These are phyloP conservation scores for Hyphopichia wangnamkhiaoensis DNA, from an alignment of 1,139 yeast species.

Conservation along the genomic window DNA sequence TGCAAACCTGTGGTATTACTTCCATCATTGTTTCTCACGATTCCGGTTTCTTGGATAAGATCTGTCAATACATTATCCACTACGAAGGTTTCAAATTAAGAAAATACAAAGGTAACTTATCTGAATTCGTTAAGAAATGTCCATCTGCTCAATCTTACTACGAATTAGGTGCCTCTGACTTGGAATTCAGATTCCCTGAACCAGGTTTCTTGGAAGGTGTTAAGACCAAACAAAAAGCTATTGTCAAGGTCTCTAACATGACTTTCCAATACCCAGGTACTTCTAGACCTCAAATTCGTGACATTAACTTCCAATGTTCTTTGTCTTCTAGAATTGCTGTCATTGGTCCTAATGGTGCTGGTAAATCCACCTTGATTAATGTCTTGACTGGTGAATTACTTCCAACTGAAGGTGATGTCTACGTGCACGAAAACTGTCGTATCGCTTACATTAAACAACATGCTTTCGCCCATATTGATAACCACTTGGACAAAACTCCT, in stretches of 20 bases:
- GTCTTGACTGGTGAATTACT: constrained; percentile 99
- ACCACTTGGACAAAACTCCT: constrained; percentile 98
- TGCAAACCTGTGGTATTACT: constrained; percentile 96
- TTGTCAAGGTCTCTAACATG: constrained; percentile 96
- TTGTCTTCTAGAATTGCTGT: constrained; percentile 99
- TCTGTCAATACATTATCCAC: constrained; percentile 97
- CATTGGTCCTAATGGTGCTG: constrained; percentile 99
- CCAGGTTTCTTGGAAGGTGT: constrained; percentile 99
- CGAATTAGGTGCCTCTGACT: constrained; percentile 97
- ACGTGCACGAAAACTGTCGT: constrained; percentile 99
- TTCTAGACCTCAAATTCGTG: constrained; percentile 85
- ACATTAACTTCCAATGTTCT: constrained; percentile 97
- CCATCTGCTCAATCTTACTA: constrained; percentile 99
- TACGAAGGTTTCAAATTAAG: constrained; percentile 99
- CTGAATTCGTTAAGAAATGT: constrained; percentile 97
- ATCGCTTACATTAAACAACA: constrained; percentile 99
- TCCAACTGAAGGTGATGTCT: constrained; percentile 97
- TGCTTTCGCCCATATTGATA: constrained; percentile 98
- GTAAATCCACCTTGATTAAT: constrained; percentile 97
- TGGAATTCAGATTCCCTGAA: constrained; percentile 97
- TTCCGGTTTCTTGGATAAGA: constrained; percentile 98
- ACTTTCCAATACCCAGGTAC: constrained; percentile 99
- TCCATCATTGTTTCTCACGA: constrained; percentile 99
- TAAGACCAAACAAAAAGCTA: constrained; percentile 99
- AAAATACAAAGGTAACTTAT: constrained; percentile 99